phyloP scores from a whole-genome alignment of 768 basidiomycete species.

The Phylloporus rhodoxanthus region DNA sequence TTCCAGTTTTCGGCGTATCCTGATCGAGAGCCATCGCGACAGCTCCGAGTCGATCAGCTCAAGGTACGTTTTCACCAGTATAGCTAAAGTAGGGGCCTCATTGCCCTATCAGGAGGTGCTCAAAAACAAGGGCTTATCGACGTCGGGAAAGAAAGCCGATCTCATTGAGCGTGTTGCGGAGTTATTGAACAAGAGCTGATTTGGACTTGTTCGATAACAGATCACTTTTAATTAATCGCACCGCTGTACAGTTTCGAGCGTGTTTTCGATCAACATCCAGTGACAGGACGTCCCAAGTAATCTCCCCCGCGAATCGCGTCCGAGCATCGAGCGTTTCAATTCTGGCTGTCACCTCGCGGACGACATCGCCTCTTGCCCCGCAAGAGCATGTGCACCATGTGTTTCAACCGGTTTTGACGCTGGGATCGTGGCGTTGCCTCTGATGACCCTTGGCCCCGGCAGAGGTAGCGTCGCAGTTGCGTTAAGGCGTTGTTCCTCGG shows the following conservation, averaged over 20 bases:
- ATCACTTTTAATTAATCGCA: not conserved
- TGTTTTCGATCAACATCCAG: conserved; percentile 3
- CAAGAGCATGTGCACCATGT: not conserved
- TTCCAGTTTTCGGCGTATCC: not conserved
- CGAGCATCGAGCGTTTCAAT: not conserved
- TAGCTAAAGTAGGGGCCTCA: not conserved
- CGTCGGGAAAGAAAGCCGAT: conserved; percentile 69
- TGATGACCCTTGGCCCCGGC: not conserved
- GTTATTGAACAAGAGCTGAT: conserved; percentile 46
- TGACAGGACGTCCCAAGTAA: not conserved
- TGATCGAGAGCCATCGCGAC: conserved; percentile 11
- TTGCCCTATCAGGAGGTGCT: conserved; percentile 54
- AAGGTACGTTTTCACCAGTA: conserved; percentile 44
- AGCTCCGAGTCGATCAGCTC: conserved; percentile 76
- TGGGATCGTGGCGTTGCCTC: not conserved
- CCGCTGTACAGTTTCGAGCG: not conserved
- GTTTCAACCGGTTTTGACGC: conserved; percentile 1
- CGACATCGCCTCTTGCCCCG: not conserved
- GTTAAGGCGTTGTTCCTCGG: not conserved
- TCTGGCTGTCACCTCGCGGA: not conserved
- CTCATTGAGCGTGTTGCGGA: conserved; percentile 59
- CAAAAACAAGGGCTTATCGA: conserved; percentile 54
- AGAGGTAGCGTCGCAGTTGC: conserved; percentile 3
- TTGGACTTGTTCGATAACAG: not conserved
- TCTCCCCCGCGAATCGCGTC: not conserved